Evolutionary conservation across 1,139 yeast species (phyloP), one percentile per base, ranked within the genome.

Genomic region (Cylindricascospora bacillispora): DNA sequence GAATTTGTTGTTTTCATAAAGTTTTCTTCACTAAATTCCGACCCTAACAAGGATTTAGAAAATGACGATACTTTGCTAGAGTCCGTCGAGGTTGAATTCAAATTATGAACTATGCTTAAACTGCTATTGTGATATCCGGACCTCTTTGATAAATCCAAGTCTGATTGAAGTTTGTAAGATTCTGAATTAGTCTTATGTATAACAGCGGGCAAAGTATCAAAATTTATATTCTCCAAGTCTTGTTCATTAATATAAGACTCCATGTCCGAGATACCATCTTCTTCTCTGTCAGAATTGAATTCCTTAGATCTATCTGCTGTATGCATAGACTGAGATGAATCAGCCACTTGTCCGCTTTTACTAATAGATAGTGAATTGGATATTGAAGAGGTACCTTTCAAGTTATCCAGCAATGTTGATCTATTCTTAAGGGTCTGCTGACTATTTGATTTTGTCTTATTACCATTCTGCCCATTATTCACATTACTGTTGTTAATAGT

Each of bases 31-130:
- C 57, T 53, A 33, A 47, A 54, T 25, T 59, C 65, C 1, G 63
- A 59, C 23, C 54, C 63, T 15, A 59, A 32, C 5, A 59, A 32
- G 1, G 62, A 46, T 19, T 52, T 56, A 25, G 60, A 62, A 36
- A 56, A 55, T 1, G 63, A 58, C 0, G 62, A 57, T 2, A 37
- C 51, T 15, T 48, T 45, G 30, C 50, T 53, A 5, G 42, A 47
- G 6, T 31, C 26, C 9, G 29, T 25, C 5, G 31, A 24, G 4
- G 28, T 25, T 13, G 33, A 35, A 22, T 24, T 20, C 6, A 32
- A 25, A 15, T 35, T 30, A 15, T 28, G 26, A 5, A 25, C 20
- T 3, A 29, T 29, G 20, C 10, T 10, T 10, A 18, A 18, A 32
- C 24, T 5, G 29, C 16, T 4, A 25, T 25, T 4, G 13, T 20